Evolutionary conservation across 176 grass and related monocot genomes (phyloP).

Genomic region (Rhynchospora pubera): DNA sequence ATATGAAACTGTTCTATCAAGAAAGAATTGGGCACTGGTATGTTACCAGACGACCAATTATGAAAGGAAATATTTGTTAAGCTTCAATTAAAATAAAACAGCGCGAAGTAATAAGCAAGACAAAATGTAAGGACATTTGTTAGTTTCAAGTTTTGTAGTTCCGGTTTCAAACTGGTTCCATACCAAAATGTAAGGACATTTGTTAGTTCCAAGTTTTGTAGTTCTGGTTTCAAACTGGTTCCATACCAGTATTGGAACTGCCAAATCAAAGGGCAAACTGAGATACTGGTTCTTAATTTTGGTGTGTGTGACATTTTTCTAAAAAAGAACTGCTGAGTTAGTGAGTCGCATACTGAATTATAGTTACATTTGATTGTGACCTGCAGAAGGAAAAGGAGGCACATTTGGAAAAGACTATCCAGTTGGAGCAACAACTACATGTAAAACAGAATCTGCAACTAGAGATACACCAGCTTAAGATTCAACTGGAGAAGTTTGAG

Average conservation of each 20-base stretch:
- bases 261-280: not conserved
- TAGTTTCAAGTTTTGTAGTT: not conserved
- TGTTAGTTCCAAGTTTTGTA: not conserved
- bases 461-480: conserved; percentile 49
- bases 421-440: conserved; percentile 35
- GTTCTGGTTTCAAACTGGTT: not conserved
- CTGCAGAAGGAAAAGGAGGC: conserved; percentile 49
- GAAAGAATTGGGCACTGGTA: not conserved
- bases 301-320: not conserved
- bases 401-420: conserved; percentile 34
- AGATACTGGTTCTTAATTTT: not conserved
- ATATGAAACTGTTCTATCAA: no score
- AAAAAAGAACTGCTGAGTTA: not conserved
- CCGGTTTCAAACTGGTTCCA: not conserved
- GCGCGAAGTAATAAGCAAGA: not conserved
- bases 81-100: not conserved
- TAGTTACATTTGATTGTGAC: conserved; percentile 9
- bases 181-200: no score
- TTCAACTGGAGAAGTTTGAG: conserved; percentile 33
- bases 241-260: not conserved
- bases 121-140: not conserved
- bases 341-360: not conserved
- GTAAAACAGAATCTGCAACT: conserved; percentile 53
- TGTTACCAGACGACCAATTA: not conserved
- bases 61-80: not conserved